Evolutionary conservation across 805 yeast species (phyloP).

Genomic region (Blastobotrys attinorum): DNA sequence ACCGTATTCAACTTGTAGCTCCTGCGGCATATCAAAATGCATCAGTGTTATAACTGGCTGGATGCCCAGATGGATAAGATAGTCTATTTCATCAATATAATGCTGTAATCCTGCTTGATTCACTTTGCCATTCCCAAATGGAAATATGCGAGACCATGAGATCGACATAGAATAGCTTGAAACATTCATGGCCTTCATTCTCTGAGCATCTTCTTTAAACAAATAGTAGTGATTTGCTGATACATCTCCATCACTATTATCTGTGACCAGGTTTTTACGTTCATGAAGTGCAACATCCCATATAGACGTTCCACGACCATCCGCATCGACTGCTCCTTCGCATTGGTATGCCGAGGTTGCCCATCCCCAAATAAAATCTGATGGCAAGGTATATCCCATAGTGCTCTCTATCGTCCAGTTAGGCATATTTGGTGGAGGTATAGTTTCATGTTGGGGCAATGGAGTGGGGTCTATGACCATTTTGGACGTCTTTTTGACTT

Average conservation of each 20-base stretch:
- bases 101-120: constrained; percentile 27
- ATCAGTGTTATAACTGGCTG: constrained; percentile 30
- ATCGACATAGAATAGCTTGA: constrained; percentile 29
- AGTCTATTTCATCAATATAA: constrained; percentile 26
- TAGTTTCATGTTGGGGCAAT: constrained; percentile 8
- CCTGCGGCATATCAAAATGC: constrained; percentile 32
- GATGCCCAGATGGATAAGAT: constrained; percentile 21
- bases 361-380: constrained; percentile 24
- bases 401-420: no score
- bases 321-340: constrained; percentile 32
- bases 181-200: constrained; percentile 30
- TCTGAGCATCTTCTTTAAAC: constrained; percentile 29
- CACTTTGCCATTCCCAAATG: constrained; percentile 22
- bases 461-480: constrained; percentile 10
- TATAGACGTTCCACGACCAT: constrained; percentile 29
- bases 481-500: constrained; percentile 7
- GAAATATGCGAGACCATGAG: constrained; percentile 32
- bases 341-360: constrained; percentile 32
- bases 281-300: constrained; percentile 23
- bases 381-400: constrained; percentile 7
- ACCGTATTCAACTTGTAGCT: constrained; percentile 21
- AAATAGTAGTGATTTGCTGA: constrained; percentile 29
- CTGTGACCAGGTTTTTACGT: constrained; percentile 13
- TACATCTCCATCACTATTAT: constrained; percentile 19
- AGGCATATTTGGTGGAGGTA: constrained; percentile 11